These are phyloP conservation scores for Lactuca saligna DNA, from an alignment of 129 eudicot species.

Conservation along the genomic window DNA sequence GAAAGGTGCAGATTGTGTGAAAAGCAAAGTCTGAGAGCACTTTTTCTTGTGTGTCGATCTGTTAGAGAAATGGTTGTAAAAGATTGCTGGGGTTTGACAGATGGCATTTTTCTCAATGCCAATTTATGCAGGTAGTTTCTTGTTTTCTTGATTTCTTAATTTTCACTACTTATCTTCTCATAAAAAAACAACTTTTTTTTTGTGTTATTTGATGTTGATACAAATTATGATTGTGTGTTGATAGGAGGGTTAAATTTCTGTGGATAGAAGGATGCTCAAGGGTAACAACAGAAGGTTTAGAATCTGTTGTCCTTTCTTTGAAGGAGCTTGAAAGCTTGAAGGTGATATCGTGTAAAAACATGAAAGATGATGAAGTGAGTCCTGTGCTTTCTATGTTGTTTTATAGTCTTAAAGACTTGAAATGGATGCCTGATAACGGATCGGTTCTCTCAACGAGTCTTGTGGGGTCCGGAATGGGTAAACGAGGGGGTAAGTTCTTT, in stretches of 20 bases:
- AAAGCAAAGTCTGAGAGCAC: slow-evolving; percentile 53
- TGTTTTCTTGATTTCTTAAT: slow-evolving; percentile 8
- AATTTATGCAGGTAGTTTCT: slow-evolving; percentile 54
- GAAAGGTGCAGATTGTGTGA: slow-evolving; percentile 76
- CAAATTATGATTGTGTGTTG: not conserved
- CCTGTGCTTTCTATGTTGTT: slow-evolving; percentile 59
- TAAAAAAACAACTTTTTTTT: too few relatives aligned
- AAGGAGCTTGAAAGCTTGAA: slow-evolving; percentile 67
- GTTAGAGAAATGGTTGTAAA: slow-evolving; percentile 50
- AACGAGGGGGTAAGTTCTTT: slow-evolving; percentile 70
- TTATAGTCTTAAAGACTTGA: slow-evolving; percentile 63
- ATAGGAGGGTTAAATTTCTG: slow-evolving; percentile 63
- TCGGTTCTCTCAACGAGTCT: slow-evolving; percentile 60
- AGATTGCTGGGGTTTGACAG: slow-evolving; percentile 80
- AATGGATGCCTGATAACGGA: slow-evolving; percentile 77
- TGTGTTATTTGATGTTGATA: too few relatives aligned
- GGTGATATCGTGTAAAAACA: slow-evolving; percentile 72
- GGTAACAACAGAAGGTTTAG: slow-evolving; percentile 67
- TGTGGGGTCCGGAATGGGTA: slow-evolving; percentile 69
- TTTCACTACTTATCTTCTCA: not conserved
- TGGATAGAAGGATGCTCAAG: slow-evolving; percentile 81
- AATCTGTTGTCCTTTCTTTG: slow-evolving; percentile 50
- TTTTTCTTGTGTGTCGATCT: slow-evolving; percentile 62
- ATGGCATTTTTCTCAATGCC: slow-evolving; percentile 61
- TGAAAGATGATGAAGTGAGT: slow-evolving; percentile 61